Evolutionary conservation across 2,329 filamentous ascomycete species (phyloP).

Genomic region (Thielaviopsis populi): DNA sequence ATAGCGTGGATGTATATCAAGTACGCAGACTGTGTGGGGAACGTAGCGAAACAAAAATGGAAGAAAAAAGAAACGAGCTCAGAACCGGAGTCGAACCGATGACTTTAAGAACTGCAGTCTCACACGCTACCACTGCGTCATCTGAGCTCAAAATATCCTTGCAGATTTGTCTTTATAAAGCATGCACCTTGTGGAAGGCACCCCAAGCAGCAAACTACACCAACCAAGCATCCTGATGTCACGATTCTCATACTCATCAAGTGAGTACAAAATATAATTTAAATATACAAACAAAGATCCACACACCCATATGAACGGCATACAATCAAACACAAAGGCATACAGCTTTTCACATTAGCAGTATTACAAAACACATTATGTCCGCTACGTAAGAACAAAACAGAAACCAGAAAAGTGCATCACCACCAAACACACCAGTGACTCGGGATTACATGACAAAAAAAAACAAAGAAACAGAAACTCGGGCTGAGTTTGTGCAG

Average conservation of each 20-base stretch:
- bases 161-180: too few relatives aligned
- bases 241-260: too few relatives aligned
- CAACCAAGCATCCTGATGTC: too few relatives aligned
- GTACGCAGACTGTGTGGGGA: too few relatives aligned
- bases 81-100: conserved; percentile 17
- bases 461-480: neutral
- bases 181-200: too few relatives aligned
- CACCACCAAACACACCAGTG: neutral
- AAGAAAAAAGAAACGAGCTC: neutral
- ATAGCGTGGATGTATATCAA: too few relatives aligned
- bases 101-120: conserved; percentile 17
- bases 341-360: neutral
- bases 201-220: too few relatives aligned
- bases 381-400: neutral
- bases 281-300: neutral
- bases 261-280: neutral
- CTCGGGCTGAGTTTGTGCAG: neutral
- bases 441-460: neutral
- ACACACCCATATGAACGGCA: neutral
- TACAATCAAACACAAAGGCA: neutral
- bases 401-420: neutral
- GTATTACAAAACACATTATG: neutral
- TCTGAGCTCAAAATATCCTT: conserved; percentile 9
- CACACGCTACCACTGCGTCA: conserved; percentile 16
- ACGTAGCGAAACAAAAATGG: too few relatives aligned